Evolutionary conservation across 345 rosid genomes (phyloP).

Genomic region (Euphorbia tirucalli): DNA sequence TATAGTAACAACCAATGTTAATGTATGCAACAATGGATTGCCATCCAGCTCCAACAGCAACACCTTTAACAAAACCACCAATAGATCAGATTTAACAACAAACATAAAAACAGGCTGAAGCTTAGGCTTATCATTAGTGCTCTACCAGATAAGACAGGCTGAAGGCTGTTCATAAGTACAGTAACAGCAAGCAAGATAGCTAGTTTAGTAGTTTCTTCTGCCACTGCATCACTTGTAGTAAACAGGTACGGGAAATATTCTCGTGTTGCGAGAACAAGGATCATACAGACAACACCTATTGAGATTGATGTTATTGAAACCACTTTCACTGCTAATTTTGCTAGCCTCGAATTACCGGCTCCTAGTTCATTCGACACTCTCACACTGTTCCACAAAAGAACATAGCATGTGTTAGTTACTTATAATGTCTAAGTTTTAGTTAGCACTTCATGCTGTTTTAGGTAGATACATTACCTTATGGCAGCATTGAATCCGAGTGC

Average conservation of each 20-base stretch:
- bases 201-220: constrained; percentile 73
- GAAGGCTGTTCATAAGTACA: constrained; percentile 82
- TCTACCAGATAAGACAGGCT: constrained; percentile 84
- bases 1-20: constrained; percentile 77
- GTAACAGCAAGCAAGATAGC: constrained; percentile 62
- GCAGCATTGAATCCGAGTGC: constrained; percentile 92
- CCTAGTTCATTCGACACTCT: constrained; percentile 93
- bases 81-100: not conserved
- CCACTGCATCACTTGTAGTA: constrained; percentile 70
- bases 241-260: constrained; percentile 73
- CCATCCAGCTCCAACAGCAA: constrained; percentile 99
- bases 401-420: constrained; percentile 10
- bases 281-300: constrained; percentile 62
- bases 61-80: constrained; percentile 43
- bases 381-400: constrained; percentile 52
- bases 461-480: constrained; percentile 47
- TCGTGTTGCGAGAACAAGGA: constrained; percentile 54
- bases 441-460: too few species aligned
- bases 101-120: not conserved
- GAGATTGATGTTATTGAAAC: constrained; percentile 66
- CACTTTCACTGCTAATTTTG: constrained; percentile 66
- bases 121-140: not conserved
- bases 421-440: too few species aligned
- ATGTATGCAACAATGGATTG: constrained; percentile 78
- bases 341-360: constrained; percentile 61